A percentile compares a stretch with the other conserved stretches of the same genome.
phyloP scores from a whole-genome alignment of 306 rosid genomes.

The Amphicarpaea edgeworthii region DNA sequence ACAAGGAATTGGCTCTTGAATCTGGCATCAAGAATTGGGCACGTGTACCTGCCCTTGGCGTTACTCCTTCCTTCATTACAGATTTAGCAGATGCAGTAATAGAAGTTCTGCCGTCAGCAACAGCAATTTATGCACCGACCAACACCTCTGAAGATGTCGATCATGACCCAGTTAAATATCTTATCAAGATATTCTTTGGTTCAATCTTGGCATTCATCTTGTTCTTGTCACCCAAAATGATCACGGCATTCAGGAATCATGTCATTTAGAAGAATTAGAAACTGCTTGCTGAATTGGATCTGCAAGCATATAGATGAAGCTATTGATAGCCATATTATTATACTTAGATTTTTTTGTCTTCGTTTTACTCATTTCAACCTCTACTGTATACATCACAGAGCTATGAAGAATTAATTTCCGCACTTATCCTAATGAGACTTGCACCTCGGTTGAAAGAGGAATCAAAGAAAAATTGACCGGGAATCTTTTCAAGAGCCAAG shows the following conservation, averaged over 20 bases:
- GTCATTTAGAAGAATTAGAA: conserved; percentile 46
- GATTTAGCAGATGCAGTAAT: conserved; percentile 94
- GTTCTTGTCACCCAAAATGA: conserved; percentile 78
- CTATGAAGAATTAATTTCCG: conserved; percentile 25
- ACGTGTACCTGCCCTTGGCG: conserved; percentile 95
- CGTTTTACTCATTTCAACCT: conserved; percentile 13
- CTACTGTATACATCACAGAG: conserved; percentile 15
- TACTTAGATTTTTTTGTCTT: background rate
- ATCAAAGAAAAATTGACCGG: conserved; percentile 3
- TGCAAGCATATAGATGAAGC: conserved; percentile 27
- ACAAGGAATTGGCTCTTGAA: conserved; percentile 87
- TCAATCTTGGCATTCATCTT: conserved; percentile 74
- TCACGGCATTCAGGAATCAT: conserved; percentile 64
- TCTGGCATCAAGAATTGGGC: conserved; percentile 96
- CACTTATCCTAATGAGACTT: conserved; percentile 10
- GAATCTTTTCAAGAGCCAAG: background rate
- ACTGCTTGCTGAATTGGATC: conserved; percentile 13
- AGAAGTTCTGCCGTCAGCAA: conserved; percentile 94
- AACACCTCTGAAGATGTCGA: conserved; percentile 59
- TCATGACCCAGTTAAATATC: conserved; percentile 58
- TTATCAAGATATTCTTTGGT: conserved; percentile 76
- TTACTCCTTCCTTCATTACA: conserved; percentile 81
- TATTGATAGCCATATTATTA: conserved; percentile 23
- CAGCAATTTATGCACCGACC: conserved; percentile 59
- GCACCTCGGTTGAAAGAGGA: background rate